Conservation (phyloP, 176 grass and related monocot species). For the Carex scoparia region DNA sequence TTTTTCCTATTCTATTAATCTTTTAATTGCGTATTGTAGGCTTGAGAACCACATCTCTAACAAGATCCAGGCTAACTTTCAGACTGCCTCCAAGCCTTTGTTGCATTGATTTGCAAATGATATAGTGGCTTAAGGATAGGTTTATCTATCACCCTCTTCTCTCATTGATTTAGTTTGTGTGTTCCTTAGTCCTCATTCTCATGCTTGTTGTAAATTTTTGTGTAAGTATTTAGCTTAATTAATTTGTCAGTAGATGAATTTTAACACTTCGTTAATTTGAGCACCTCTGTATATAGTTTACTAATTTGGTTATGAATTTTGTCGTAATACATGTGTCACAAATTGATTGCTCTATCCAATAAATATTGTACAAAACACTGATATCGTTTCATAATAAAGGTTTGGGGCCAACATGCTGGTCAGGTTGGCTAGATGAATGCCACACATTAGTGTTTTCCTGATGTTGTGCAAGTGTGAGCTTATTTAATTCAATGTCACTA, state of each 20-base stretch:
- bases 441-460: no score
- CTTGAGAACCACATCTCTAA: slow-evolving; percentile 70
- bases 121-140: neutral
- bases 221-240: neutral
- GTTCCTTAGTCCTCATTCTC: neutral
- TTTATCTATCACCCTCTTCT: neutral
- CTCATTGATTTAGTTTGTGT: neutral
- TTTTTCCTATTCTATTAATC: neutral
- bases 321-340: neutral
- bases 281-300: neutral
- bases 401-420: neutral
- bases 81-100: slow-evolving; percentile 69
- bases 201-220: neutral
- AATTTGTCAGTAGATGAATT: neutral
- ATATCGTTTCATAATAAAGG: neutral
- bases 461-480: no score
- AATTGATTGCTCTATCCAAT: neutral
- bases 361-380: slow-evolving; percentile 5
- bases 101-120: neutral
- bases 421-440: no score
- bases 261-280: neutral
- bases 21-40: slow-evolving; percentile 33
- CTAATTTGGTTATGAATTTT: neutral
- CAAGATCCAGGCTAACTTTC: slow-evolving; percentile 58
- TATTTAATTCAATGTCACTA: no score